Conservation (phyloP, 148 eudicot genomes). For the Simmondsia chinensis region DNA sequence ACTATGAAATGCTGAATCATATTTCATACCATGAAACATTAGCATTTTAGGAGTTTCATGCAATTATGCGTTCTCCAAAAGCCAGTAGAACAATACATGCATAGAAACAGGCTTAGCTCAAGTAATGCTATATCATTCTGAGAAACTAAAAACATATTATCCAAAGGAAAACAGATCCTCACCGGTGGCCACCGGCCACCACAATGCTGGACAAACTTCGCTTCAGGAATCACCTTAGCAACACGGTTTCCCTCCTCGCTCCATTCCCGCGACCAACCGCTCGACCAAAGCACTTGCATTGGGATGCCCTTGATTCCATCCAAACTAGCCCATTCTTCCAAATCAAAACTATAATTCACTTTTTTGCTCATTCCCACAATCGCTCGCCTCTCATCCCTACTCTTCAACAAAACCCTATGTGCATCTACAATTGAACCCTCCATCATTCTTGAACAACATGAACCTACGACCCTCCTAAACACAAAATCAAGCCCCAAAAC, state of each 20-base stretch:
- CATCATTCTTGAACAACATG: conserved; percentile 40
- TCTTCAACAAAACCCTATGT: conserved; percentile 65
- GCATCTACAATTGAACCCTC: conserved; percentile 43
- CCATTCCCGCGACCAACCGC: conserved; percentile 60
- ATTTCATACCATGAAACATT: too few species aligned
- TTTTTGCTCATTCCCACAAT: conserved; percentile 62
- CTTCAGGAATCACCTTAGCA: conserved; percentile 51
- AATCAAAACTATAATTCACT: conserved; percentile 66
- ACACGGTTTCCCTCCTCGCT: conserved; percentile 51
- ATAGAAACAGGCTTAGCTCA: too few species aligned
- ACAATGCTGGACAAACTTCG: conserved; percentile 51
- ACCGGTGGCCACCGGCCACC: conserved; percentile 98
- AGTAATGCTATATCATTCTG: background rate
- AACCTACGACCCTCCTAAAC: conserved; percentile 46
- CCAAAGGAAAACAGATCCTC: conserved; percentile 4
- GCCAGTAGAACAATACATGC: too few species aligned
- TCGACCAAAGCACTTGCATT: conserved; percentile 75
- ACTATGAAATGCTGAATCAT: too few species aligned
- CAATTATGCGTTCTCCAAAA: too few species aligned
- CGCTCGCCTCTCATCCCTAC: conserved; percentile 52
- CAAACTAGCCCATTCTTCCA: conserved; percentile 61
- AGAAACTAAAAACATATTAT: background rate
- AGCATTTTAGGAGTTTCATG: too few species aligned
- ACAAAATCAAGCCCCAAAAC: conserved; percentile 43
- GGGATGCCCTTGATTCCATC: conserved; percentile 65